These are phyloP conservation scores for Coemansia javaensis DNA, from an alignment of 192 early-diverging fungal genomes.

Conservation along the genomic window DNA sequence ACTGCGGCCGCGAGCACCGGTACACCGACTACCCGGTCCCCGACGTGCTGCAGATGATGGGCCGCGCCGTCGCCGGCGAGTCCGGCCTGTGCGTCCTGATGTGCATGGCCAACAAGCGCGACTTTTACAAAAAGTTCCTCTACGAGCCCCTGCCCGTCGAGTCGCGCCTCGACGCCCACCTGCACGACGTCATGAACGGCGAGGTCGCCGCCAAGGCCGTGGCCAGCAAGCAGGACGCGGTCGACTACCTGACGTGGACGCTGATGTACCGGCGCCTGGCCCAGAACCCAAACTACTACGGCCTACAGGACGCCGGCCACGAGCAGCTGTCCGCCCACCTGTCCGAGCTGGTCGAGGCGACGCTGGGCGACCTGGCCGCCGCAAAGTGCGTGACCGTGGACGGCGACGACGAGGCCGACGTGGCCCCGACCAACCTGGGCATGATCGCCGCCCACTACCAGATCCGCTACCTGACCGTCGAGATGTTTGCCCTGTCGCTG, in stretches of 20 bases:
- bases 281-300: conserved; percentile 97
- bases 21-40: conserved; percentile 94
- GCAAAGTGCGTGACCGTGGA: conserved; percentile 65
- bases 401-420: conserved; percentile 36
- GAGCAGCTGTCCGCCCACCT: conserved; percentile 88
- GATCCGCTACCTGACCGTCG: conserved; percentile 90
- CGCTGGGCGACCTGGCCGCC: conserved; percentile 77
- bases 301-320: conserved; percentile 78
- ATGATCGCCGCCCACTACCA: conserved; percentile 99
- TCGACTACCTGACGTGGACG: conserved; percentile 99
- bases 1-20: conserved; percentile 88
- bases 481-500: conserved; percentile 87
- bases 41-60: conserved; percentile 98
- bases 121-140: conserved; percentile 97
- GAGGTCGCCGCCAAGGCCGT: conserved; percentile 95
- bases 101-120: conserved; percentile 91
- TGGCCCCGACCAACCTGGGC: conserved; percentile 82
- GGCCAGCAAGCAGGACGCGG: conserved; percentile 96
- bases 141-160: conserved; percentile 95
- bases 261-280: conserved; percentile 94
- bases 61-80: conserved; percentile 69
- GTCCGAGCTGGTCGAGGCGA: conserved; percentile 91
- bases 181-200: conserved; percentile 97
- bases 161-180: conserved; percentile 85
- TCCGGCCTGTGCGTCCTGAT: conserved; percentile 81